Evolutionary conservation across 495 filamentous ascomycete genomes (phyloP).

Genomic region (Polyplosphaeria fusca): DNA sequence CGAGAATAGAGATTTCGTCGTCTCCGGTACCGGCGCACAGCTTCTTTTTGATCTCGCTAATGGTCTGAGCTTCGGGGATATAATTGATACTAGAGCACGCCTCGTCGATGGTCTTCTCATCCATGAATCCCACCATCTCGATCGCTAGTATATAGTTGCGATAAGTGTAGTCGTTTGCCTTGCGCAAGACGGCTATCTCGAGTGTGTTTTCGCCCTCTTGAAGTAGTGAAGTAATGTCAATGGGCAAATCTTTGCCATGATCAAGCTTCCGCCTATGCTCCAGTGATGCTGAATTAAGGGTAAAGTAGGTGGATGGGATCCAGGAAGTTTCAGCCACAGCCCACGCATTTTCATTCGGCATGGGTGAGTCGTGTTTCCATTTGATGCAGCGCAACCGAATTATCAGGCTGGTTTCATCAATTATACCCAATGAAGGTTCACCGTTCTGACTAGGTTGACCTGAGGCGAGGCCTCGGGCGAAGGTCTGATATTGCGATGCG

Average conservation of each 20-base stretch:
- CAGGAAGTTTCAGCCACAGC: conserved; percentile 25
- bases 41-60: conserved; percentile 51
- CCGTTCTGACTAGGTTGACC: no score
- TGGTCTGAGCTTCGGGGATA: conserved; percentile 41
- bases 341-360: conserved; percentile 26
- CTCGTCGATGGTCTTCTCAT: conserved; percentile 50
- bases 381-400: conserved; percentile 32
- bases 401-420: no score
- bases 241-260: conserved; percentile 32
- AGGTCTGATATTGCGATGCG: no score
- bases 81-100: conserved; percentile 39
- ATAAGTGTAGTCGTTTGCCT: conserved; percentile 8
- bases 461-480: no score
- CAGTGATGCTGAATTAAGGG: conserved; percentile 12
- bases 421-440: no score
- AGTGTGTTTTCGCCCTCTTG: conserved; percentile 28
- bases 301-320: conserved; percentile 20
- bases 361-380: background rate
- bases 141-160: conserved; percentile 21
- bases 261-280: conserved; percentile 28
- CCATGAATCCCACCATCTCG: conserved; percentile 51
- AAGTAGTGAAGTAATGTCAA: conserved; percentile 30
- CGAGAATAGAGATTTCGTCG: conserved; percentile 65
- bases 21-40: conserved; percentile 47
- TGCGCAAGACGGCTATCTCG: conserved; percentile 13